A percentile compares a stretch with the other conserved stretches of the same genome.
These are phyloP conservation scores for Geopyxis carbonaria DNA, from an alignment of 495 filamentous ascomycete genomes.

Conservation along the genomic window DNA sequence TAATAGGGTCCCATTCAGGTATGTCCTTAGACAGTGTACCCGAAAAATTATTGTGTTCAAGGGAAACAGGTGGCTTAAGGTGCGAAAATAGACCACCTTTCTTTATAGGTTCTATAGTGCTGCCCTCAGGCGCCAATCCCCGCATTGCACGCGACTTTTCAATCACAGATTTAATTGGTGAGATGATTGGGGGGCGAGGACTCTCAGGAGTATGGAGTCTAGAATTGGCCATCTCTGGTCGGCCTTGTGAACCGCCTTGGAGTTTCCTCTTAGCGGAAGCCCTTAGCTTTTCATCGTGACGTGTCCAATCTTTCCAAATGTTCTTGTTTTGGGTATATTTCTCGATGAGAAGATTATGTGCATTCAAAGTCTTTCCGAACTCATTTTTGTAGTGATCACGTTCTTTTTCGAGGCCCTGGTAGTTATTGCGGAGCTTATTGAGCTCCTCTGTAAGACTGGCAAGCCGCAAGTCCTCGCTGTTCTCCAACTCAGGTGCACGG, in stretches of 20 bases:
- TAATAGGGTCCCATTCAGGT: too few species aligned
- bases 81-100: constrained; percentile 10
- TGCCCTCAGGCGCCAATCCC: background rate
- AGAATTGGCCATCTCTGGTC: constrained; percentile 7
- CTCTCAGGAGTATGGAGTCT: too few species aligned
- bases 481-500: too few species aligned
- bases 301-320: constrained; percentile 3
- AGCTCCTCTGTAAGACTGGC: too few species aligned
- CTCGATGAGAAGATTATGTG: constrained; percentile 3
- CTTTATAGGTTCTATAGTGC: background rate
- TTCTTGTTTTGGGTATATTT: constrained; percentile 1
- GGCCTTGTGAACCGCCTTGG: constrained; percentile 3
- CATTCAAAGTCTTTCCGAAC: too few species aligned
- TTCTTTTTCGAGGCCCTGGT: too few species aligned
- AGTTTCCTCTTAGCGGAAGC: constrained; percentile 7
- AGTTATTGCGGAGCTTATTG: too few species aligned
- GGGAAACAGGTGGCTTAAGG: constrained; percentile 6
- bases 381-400: too few species aligned
- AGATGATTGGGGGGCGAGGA: constrained; percentile 9
- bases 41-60: too few species aligned
- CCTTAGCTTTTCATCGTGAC: too few species aligned
- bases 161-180: background rate
- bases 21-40: too few species aligned
- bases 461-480: too few species aligned
- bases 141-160: background rate